These are phyloP conservation scores for Trypanosoma theileri DNA, from an alignment of 208 protist genomes.

Conservation along the genomic window DNA sequence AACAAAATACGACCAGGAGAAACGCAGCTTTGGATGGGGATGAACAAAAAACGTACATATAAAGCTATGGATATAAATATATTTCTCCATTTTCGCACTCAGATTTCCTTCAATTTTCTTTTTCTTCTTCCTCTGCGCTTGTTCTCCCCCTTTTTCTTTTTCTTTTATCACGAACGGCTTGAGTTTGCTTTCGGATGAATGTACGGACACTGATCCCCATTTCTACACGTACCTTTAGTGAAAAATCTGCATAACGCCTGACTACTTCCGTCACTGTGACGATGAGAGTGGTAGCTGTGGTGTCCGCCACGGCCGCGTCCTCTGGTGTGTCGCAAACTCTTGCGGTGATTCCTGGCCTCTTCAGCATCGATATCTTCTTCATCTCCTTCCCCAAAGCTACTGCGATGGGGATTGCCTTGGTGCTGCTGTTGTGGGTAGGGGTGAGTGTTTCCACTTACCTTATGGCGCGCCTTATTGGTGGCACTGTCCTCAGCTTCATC, in stretches of 20 bases:
- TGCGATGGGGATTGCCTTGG: background rate
- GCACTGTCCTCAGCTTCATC: constrained; percentile 21
- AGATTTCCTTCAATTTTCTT: constrained; percentile 3
- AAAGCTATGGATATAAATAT: background rate
- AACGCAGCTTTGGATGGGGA: too few species aligned
- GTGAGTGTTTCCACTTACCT: background rate
- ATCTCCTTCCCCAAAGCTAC: constrained; percentile 12
- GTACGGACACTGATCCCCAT: constrained; percentile 24
- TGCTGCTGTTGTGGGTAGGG: constrained; percentile 9
- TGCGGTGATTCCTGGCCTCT: constrained; percentile 17
- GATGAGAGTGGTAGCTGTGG: constrained; percentile 23
- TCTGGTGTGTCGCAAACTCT: constrained; percentile 20
- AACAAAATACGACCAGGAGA: too few species aligned
- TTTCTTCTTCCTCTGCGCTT: background rate
- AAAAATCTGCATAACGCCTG: constrained; percentile 27
- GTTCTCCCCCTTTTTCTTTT: background rate
- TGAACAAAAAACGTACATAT: too few species aligned
- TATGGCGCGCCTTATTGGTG: constrained; percentile 13
- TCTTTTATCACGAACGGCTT: constrained; percentile 12
- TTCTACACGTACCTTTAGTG: constrained; percentile 25
- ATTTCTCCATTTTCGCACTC: background rate
- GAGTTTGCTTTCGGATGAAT: constrained; percentile 17
- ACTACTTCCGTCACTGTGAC: constrained; percentile 10
- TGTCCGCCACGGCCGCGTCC: constrained; percentile 28
- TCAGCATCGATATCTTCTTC: constrained; percentile 24